phyloP scores from a whole-genome alignment of 2,329 filamentous ascomycete genomes.

The Colletotrichum somersetense region DNA sequence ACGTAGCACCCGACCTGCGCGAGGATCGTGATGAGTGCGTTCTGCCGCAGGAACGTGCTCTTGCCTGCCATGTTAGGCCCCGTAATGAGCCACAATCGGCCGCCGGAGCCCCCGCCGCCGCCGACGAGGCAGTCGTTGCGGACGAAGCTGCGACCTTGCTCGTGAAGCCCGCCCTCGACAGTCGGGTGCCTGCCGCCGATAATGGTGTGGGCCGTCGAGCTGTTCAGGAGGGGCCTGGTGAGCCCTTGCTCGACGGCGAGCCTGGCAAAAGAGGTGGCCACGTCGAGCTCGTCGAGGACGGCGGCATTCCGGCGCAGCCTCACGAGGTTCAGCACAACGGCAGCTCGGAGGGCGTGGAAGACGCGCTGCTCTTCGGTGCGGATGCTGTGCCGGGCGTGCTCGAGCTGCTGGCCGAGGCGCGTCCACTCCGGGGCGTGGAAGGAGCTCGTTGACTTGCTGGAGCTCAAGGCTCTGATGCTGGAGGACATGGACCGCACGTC shows the following conservation, averaged over 20 bases:
- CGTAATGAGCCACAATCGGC: constrained; percentile 76
- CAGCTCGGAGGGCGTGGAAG: constrained; percentile 78
- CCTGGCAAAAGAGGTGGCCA: constrained; percentile 85
- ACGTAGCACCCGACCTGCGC: constrained; percentile 95
- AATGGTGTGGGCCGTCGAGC: constrained; percentile 77
- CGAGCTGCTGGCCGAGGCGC: constrained; percentile 80
- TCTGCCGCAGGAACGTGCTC: constrained; percentile 94
- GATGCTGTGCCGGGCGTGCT: constrained; percentile 82
- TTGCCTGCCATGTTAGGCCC: constrained; percentile 99
- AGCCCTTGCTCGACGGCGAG: constrained; percentile 82
- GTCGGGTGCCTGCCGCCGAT: constrained; percentile 91
- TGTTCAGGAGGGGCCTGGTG: constrained; percentile 79
- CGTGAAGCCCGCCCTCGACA: constrained; percentile 84
- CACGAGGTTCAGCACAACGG: constrained; percentile 85
- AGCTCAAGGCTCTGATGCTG: constrained; percentile 71
- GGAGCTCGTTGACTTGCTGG: constrained; percentile 85
- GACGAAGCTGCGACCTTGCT: constrained; percentile 85
- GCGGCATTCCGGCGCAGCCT: constrained; percentile 88
- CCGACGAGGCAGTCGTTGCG: constrained; percentile 88
- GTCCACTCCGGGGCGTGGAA: constrained; percentile 91
- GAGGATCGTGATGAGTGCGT: constrained; percentile 92
- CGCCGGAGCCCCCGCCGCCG: constrained; percentile 65
- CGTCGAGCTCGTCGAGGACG: constrained; percentile 94
- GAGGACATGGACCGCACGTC: constrained; percentile 62
- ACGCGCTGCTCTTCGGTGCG: constrained; percentile 86